phyloP scores from a whole-genome alignment of 129 eudicot species.

The Flaveria trinervia region DNA sequence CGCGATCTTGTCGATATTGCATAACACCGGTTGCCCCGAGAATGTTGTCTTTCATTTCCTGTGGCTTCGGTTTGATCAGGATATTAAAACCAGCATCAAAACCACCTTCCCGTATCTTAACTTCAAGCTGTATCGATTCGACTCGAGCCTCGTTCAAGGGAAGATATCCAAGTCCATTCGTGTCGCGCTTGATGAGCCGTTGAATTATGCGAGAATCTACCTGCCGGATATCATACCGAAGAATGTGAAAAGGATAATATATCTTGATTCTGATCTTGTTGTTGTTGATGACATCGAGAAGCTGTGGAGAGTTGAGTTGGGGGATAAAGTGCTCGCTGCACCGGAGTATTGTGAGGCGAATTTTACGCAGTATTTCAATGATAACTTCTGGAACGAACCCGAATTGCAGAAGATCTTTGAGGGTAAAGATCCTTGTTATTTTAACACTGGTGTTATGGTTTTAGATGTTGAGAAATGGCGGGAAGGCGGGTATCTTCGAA shows the following conservation, averaged over 20 bases:
- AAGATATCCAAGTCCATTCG: constrained; percentile 52
- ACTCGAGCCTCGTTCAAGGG: constrained; percentile 42
- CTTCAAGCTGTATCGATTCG: constrained; percentile 40
- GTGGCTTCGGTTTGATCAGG: constrained; percentile 40
- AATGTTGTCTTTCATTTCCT: constrained; percentile 50
- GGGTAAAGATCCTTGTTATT: constrained; percentile 47
- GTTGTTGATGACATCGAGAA: constrained; percentile 55
- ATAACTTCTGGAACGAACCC: constrained; percentile 50
- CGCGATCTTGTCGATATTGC: constrained; percentile 47
- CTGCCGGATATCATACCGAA: constrained; percentile 44
- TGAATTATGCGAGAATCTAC: constrained; percentile 50
- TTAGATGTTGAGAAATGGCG: constrained; percentile 58
- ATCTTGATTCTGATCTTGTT: constrained; percentile 53
- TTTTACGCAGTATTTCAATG: constrained; percentile 50
- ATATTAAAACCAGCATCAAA: constrained; percentile 34
- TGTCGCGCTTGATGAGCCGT: constrained; percentile 50
- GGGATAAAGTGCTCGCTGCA: constrained; percentile 47
- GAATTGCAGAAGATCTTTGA: constrained; percentile 34
- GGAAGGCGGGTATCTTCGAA: constrained; percentile 41
- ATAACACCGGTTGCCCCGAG: constrained; percentile 54
- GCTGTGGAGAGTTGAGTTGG: constrained; percentile 50
- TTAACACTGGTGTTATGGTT: constrained; percentile 57
- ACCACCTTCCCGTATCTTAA: constrained; percentile 46
- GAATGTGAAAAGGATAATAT: constrained; percentile 44
- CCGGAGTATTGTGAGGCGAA: constrained; percentile 59